Evolutionary conservation across 768 basidiomycete species (phyloP).

Genomic region (Macrolepiota albuminosa): DNA sequence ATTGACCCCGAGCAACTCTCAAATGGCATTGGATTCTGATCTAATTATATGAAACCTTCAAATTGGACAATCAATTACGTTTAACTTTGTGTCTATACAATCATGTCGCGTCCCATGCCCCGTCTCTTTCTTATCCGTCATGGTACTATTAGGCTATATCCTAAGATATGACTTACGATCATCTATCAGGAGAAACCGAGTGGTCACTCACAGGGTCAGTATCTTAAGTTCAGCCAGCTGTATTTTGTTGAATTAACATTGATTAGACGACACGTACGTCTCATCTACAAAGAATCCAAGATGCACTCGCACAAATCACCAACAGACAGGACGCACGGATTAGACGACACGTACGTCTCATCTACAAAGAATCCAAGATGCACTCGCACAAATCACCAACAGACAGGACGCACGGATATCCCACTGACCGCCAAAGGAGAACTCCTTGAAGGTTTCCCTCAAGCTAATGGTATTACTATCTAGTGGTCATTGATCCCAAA

Average conservation of each 20-base stretch:
- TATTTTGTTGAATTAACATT: slow-evolving; percentile 2
- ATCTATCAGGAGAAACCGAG: slow-evolving; percentile 75
- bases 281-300: neutral
- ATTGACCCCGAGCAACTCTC: neutral
- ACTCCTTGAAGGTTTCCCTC: slow-evolving; percentile 12
- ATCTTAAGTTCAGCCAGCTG: neutral
- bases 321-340: too few species aligned
- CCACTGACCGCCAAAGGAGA: slow-evolving; percentile 78
- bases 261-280: slow-evolving; percentile 57
- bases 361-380: neutral
- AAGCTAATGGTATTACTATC: neutral
- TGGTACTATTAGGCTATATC: slow-evolving; percentile 33
- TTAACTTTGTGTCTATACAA: neutral
- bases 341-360: slow-evolving; percentile 59
- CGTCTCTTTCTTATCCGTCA: slow-evolving; percentile 79
- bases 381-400: neutral
- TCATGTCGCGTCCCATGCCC: slow-evolving; percentile 53
- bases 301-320: neutral
- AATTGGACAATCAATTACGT: neutral
- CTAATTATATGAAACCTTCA: neutral
- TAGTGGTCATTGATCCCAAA: slow-evolving; percentile 74
- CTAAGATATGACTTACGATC: neutral
- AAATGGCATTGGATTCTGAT: neutral
- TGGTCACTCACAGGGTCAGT: slow-evolving; percentile 85
- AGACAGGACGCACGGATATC: slow-evolving; percentile 90